Evolutionary conservation across 768 basidiomycete species (phyloP), one percentile per base, ranked within the genome.

Genomic region (Mycena capillaripes): DNA sequence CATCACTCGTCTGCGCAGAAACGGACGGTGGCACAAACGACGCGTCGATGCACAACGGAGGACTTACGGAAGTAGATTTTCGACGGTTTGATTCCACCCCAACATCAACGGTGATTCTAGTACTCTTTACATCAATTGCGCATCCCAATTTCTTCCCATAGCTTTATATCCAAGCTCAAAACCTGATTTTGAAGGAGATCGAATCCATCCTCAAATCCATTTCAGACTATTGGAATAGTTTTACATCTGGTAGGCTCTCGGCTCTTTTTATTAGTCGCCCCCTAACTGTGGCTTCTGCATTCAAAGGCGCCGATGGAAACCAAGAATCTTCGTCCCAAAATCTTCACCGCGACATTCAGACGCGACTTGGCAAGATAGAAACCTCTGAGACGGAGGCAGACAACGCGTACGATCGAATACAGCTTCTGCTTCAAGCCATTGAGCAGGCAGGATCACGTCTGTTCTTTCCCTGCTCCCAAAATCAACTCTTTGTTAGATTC

Each of bases 401-500:
- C 16, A 6, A 27, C 16, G 50, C 53, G 14, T 50, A 58, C 17
- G 55, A 64, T 21, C 66, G 57, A 36, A 65, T 72, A 68, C 25
- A 64, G 30, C 36, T 27, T 12, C 32, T 60, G 32, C 23, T 67
- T 10, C 29, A 48, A 14, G 32, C 58, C 4, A 63, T 75, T 60
- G 16, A 71, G 25, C n/a, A 71, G 50, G 69, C 70, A 46, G 30
- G 36, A 42, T 57, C 17, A 4, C 19, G 23, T 48, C 6, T 64
- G 21, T 38, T 38, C 10, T 40, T 17, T 36, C 2, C 16, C 9
- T 23, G 14, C 14, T 36, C 30, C n/a, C 1, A 12, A 16, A 46
- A 40, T 30, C 27, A 27, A 55, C 32, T 30, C n/a, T 30, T n/a
- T 17, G 27, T 0, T 38, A 72, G 85, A 72, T 80, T 17, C 82